Base-by-base conservation (phyloP, 495 filamentous ascomycete species). In the Neurospora sp. region DNA sequence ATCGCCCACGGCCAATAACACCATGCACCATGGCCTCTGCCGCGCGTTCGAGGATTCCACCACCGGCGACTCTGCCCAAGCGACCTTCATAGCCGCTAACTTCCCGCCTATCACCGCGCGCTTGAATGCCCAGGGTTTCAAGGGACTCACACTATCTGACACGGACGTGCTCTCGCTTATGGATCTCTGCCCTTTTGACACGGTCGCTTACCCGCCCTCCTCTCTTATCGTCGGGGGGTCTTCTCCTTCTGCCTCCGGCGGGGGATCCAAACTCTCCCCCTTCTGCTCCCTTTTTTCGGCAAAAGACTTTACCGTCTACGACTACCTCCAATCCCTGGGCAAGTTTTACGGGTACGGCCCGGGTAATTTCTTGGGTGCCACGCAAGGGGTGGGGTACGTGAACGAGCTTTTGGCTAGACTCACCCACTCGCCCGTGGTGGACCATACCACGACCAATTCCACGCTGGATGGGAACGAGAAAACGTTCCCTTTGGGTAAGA, bases 401-500 rank as follows among this genome's bases (percentile, higher is more conserved):
- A 95, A 95, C 78, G 94, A 97, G 82, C 85, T 97, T 27, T 86
- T 96, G 69, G 91, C 93, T n/a, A 87, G 94, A 31, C 80, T 97
- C 69, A 94, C 91, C 1, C 78, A 79, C 5, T 78, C 82, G 23
- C 86, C 91, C 0, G 91, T 96, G n/a, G 77, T 83, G 0, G 92
- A 95, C 77, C 75, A 88, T 39, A 95, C 92, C 4, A 88, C 84
- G 72, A 91, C 89, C 9, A 96, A 97, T 76, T 83, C 79, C 14
- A 95, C 93, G 0, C 85, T 96, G 0, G 92, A 96, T 76, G 80
- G 76, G 3, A 82, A 86, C 46, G 78, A 81, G 3, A 74, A 73
- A 12, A 93, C 91, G 0, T 97, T 96, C 77, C 93, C 94, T 0
- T 79, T 96, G 10, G 84, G 87, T 44, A 80, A 82, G n/a, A 85